phyloP scores from a whole-genome alignment of 164 flowering plant species.

The Macadamia tetraphylla region DNA sequence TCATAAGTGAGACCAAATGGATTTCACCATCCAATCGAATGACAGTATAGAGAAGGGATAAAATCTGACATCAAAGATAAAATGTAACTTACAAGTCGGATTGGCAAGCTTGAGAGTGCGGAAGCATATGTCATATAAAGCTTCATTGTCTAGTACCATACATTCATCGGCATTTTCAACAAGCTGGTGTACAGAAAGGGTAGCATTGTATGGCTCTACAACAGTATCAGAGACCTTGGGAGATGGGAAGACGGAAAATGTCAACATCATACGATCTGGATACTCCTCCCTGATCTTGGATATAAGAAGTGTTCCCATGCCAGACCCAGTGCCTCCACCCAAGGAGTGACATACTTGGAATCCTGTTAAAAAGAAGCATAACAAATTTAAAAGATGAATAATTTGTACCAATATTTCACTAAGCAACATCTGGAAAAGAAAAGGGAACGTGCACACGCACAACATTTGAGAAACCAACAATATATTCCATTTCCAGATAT shows the following conservation, averaged over 20 bases:
- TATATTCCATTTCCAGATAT: too few species aligned
- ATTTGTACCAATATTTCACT: too few species aligned
- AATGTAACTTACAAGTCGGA: slow-evolving; percentile 11
- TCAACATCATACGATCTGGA: slow-evolving; percentile 4
- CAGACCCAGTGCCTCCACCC: slow-evolving; percentile 1
- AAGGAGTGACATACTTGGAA: slow-evolving; percentile 3
- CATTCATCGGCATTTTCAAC: slow-evolving; percentile 5
- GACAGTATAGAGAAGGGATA: background rate
- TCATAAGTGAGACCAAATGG: too few species aligned
- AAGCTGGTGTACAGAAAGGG: slow-evolving; percentile 4
- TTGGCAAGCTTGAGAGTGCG: slow-evolving; percentile 18
- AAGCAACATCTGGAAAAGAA: too few species aligned
- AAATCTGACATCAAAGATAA: background rate
- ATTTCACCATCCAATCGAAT: too few species aligned
- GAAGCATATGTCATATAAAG: slow-evolving; percentile 17
- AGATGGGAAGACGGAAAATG: background rate
- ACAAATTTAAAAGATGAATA: too few species aligned
- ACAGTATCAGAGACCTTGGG: slow-evolving; percentile 2
- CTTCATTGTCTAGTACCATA: slow-evolving; percentile 4
- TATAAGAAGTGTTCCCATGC: slow-evolving; percentile 1
- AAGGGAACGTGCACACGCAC: too few species aligned
- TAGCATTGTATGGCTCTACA: slow-evolving; percentile 3
- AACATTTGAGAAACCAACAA: too few species aligned
- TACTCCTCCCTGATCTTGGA: slow-evolving; percentile 3
- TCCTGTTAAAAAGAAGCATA: background rate